A percentile compares a stretch with the other conserved stretches of the same genome.
These are phyloP conservation scores for Solanum medicagineum DNA, from an alignment of 257 asterid genomes.

Conservation along the genomic window DNA sequence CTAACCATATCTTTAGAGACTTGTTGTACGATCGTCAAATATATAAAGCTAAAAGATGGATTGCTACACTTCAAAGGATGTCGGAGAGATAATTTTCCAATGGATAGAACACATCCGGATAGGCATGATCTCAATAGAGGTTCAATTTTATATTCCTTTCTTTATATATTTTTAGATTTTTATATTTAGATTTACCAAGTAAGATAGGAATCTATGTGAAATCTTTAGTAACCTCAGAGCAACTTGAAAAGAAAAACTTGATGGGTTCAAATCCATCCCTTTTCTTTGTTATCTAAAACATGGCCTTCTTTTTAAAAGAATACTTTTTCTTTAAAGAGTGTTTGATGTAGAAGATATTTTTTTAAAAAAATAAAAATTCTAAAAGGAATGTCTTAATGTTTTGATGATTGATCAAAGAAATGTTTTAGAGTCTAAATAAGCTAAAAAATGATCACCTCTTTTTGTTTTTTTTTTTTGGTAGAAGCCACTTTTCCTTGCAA, in stretches of 20 bases:
- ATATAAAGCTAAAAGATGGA: slow-evolving; percentile 62
- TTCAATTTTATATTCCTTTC: not conserved
- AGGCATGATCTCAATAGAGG: slow-evolving; percentile 44
- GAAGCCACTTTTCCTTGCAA: not conserved
- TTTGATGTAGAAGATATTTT: not conserved
- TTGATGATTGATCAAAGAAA: not conserved
- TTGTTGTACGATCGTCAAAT: slow-evolving; percentile 35
- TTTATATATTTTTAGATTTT: not conserved
- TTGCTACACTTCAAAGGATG: slow-evolving; percentile 43
- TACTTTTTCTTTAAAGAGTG: not conserved
- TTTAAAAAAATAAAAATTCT: too few relatives aligned
- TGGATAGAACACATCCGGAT: slow-evolving; percentile 12
- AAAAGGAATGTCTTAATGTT: too few relatives aligned
- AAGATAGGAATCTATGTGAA: not conserved
- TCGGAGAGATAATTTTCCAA: slow-evolving; percentile 41
- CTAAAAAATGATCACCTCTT: not conserved
- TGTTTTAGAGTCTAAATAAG: not conserved
- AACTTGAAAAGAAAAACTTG: slow-evolving; percentile 1
- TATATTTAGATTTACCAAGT: not conserved
- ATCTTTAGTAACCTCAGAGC: not conserved
- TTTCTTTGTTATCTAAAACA: not conserved
- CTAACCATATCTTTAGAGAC: slow-evolving; percentile 45
- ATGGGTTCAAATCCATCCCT: slow-evolving; percentile 22
- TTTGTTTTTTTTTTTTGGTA: not conserved
- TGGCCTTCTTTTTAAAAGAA: not conserved